Evolutionary conservation across 805 yeast species (phyloP).

Genomic region (Scheffersomyces spartinae): DNA sequence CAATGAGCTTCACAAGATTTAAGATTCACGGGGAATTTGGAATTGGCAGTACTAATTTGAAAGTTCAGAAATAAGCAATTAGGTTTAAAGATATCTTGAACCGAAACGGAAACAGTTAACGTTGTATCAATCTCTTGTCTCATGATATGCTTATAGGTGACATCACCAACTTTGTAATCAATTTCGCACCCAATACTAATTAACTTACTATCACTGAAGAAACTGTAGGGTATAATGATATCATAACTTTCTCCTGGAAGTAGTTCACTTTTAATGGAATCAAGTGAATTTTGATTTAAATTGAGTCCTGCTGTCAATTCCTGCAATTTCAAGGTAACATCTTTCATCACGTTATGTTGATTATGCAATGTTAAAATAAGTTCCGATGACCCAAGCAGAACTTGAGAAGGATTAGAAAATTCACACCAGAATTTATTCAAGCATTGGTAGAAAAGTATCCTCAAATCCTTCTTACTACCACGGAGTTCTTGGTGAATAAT

Average conservation of each 20-base stretch:
- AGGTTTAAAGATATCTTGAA: slow-evolving; percentile 63
- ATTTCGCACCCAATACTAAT: slow-evolving; percentile 12
- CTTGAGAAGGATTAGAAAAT: slow-evolving; percentile 11
- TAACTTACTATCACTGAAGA: slow-evolving; percentile 16
- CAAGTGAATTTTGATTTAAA: not conserved
- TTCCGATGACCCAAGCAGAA: slow-evolving; percentile 17
- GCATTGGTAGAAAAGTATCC: slow-evolving; percentile 9
- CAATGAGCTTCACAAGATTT: no score
- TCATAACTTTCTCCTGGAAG: slow-evolving; percentile 8
- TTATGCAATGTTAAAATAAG: slow-evolving; percentile 14
- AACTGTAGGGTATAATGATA: slow-evolving; percentile 19
- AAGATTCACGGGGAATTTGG: slow-evolving; percentile 41
- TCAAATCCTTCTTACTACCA: no score
- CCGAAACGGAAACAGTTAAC: slow-evolving; percentile 59
- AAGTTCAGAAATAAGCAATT: slow-evolving; percentile 52
- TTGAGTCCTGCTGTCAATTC: not conserved
- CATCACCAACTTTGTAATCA: slow-evolving; percentile 10
- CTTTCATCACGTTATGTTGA: slow-evolving; percentile 19
- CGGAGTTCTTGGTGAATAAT: no score
- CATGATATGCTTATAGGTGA: slow-evolving; percentile 10
- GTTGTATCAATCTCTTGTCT: slow-evolving; percentile 37
- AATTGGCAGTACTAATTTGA: slow-evolving; percentile 48
- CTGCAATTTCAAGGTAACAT: slow-evolving; percentile 10
- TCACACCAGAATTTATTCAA: slow-evolving; percentile 15
- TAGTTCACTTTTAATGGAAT: slow-evolving; percentile 1